These are phyloP conservation scores for Boeremia lycopersici DNA, from an alignment of 2,329 filamentous ascomycete genomes.

Conservation along the genomic window DNA sequence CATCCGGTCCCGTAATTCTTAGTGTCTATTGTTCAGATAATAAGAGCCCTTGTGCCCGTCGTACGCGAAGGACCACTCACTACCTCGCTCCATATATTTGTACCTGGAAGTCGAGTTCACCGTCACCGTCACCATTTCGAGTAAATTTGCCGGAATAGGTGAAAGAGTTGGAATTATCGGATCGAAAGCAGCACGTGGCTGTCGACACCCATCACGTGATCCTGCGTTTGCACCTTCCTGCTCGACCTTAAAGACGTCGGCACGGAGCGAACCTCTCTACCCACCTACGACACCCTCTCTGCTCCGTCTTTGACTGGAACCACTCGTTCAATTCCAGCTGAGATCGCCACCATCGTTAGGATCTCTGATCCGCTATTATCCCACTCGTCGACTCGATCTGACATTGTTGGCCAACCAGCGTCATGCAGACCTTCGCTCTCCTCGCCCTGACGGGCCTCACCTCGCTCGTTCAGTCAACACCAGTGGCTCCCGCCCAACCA, in stretches of 20 bases:
- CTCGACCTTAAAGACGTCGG: conserved; percentile 12
- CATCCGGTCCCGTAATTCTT: conserved; percentile 19
- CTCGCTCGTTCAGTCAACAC: conserved; percentile 32
- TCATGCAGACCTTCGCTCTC: conserved; percentile 31
- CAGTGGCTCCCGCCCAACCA: conserved; percentile 24
- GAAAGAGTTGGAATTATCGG: conserved; percentile 9
- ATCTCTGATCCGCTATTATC: conserved; percentile 9
- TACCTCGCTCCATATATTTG: background rate
- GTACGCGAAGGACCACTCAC: conserved; percentile 3
- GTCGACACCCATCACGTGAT: conserved; percentile 8
- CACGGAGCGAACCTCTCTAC: conserved; percentile 7
- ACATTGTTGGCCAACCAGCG: conserved; percentile 5
- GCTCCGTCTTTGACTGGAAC: background rate
- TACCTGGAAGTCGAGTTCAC: conserved; percentile 3
- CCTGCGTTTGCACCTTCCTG: conserved; percentile 19
- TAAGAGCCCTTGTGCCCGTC: conserved; percentile 17
- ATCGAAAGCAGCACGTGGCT: background rate
- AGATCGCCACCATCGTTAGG: conserved; percentile 4
- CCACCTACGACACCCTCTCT: conserved; percentile 5
- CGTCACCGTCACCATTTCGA: background rate
- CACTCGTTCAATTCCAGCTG: conserved; percentile 10
- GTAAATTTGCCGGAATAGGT: conserved; percentile 6
- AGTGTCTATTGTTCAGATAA: conserved; percentile 10
- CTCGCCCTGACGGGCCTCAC: conserved; percentile 32
- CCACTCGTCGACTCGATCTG: conserved; percentile 2